Conservation (phyloP, 2,329 filamentous ascomycete species). For the Arthrobotrys megalospora region DNA sequence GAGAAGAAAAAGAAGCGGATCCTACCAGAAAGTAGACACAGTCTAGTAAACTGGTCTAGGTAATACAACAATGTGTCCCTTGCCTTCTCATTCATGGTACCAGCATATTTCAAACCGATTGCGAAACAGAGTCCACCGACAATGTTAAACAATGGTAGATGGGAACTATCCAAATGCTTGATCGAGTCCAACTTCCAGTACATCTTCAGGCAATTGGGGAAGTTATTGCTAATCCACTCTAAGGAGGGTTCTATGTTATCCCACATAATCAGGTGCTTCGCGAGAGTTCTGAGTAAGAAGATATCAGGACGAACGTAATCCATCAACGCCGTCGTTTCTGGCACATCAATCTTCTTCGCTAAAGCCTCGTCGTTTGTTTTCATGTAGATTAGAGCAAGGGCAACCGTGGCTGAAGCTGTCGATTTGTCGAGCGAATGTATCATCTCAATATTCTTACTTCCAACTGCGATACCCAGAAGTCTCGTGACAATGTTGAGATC, state of each 20-base stretch:
- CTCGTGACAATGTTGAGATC: constrained; percentile 95
- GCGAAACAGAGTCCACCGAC: constrained; percentile 89
- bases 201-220: constrained; percentile 79
- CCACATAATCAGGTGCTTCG: constrained; percentile 95
- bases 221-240: constrained; percentile 81
- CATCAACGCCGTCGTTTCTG: constrained; percentile 89
- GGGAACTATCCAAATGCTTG: constrained; percentile 79
- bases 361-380: constrained; percentile 91
- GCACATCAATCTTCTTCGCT: constrained; percentile 92
- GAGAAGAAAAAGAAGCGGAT: neutral
- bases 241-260: constrained; percentile 80
- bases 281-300: constrained; percentile 88
- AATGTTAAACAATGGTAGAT: constrained; percentile 94
- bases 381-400: constrained; percentile 93
- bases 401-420: constrained; percentile 91
- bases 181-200: constrained; percentile 75
- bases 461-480: constrained; percentile 85
- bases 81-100: constrained; percentile 78
- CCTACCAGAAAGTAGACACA: constrained; percentile 74
- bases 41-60: constrained; percentile 86
- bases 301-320: constrained; percentile 96
- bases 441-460: constrained; percentile 89
- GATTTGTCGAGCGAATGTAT: constrained; percentile 95
- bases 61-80: constrained; percentile 87
- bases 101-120: constrained; percentile 80